Evolutionary conservation across 2,329 filamentous ascomycete species (phyloP).

Genomic region (Neonectria sp.): DNA sequence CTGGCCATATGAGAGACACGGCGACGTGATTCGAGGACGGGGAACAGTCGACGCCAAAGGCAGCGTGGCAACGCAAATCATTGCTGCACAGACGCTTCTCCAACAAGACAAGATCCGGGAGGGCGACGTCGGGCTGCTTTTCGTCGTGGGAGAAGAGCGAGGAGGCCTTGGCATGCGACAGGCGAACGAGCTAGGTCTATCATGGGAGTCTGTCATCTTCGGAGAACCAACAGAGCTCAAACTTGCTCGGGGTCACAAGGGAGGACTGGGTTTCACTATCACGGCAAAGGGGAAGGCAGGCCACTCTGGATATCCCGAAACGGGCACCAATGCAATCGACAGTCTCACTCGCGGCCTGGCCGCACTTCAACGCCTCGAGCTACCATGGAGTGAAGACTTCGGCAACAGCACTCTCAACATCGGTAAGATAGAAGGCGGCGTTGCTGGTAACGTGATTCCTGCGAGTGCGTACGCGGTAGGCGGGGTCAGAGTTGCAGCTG

Average conservation of each 20-base stretch:
- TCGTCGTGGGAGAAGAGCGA: conserved; percentile 47
- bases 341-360: conserved; percentile 78
- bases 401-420: conserved; percentile 89
- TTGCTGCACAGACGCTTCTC: conserved; percentile 39
- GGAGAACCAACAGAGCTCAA: conserved; percentile 47
- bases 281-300: conserved; percentile 78
- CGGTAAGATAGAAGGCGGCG: conserved; percentile 80
- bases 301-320: conserved; percentile 89
- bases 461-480: conserved; percentile 54
- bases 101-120: conserved; percentile 30
- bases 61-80: conserved; percentile 58
- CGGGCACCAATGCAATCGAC: conserved; percentile 84
- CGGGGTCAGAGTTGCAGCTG: conserved; percentile 21
- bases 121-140: conserved; percentile 41
- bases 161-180: conserved; percentile 44
- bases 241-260: conserved; percentile 46
- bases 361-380: conserved; percentile 72
- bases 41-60: conserved; percentile 78
- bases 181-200: conserved; percentile 35
- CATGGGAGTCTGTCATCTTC: conserved; percentile 45
- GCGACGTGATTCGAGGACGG: conserved; percentile 67
- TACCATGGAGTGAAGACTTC: conserved; percentile 81
- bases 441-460: conserved; percentile 87
- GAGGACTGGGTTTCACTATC: conserved; percentile 58
- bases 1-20: conserved; percentile 72